Conservation (phyloP, 495 filamentous ascomycete species). For the Rusavskia elegans region DNA sequence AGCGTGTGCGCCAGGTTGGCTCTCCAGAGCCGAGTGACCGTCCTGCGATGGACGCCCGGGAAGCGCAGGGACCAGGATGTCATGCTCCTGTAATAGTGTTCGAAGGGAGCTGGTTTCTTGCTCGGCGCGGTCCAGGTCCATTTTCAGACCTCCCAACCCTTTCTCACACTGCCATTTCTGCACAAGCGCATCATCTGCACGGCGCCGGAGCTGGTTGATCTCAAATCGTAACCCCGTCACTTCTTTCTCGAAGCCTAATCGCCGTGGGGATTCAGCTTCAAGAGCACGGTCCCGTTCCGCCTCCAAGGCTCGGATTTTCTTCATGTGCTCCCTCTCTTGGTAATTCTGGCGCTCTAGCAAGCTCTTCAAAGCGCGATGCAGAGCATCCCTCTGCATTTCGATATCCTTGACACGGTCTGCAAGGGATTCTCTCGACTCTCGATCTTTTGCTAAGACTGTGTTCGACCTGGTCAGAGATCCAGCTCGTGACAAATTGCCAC, state of each 20-base stretch:
- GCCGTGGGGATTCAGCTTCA: constrained; percentile 45
- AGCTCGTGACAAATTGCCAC: constrained; percentile 23
- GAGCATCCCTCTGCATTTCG: constrained; percentile 81
- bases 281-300: constrained; percentile 62
- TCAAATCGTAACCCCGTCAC: constrained; percentile 65
- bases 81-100: constrained; percentile 68
- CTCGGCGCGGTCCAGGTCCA: constrained; percentile 92
- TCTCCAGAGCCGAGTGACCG: constrained; percentile 13
- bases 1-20: constrained; percentile 30
- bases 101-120: constrained; percentile 77
- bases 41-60: constrained; percentile 22
- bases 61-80: constrained; percentile 50
- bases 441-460: constrained; percentile 44
- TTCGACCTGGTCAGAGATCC: constrained; percentile 33
- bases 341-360: constrained; percentile 77
- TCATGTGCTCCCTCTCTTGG: constrained; percentile 65
- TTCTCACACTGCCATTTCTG: constrained; percentile 96
- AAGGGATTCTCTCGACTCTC: constrained; percentile 51
- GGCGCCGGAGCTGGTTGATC: constrained; percentile 65
- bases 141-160: constrained; percentile 78
- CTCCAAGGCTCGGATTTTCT: constrained; percentile 59
- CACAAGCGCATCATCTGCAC: constrained; percentile 90
- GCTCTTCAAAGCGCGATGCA: constrained; percentile 70
- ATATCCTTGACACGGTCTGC: constrained; percentile 80
- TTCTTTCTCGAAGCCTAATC: constrained; percentile 67